phyloP scores from a whole-genome alignment of 164 flowering plant species.

The Brasenia schreberi region DNA sequence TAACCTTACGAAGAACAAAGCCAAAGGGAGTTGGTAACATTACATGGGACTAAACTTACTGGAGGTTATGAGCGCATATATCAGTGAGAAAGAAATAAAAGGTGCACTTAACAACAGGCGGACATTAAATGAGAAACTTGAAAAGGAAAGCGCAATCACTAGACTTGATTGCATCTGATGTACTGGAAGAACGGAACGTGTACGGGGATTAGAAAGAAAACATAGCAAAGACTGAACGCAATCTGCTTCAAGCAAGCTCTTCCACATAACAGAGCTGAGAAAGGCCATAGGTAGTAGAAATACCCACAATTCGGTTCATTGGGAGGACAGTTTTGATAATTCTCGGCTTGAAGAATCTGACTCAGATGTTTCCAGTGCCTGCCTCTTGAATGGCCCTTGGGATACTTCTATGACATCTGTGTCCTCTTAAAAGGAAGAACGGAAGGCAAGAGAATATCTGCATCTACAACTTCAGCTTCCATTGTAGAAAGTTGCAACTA shows the following conservation, averaged over 20 bases:
- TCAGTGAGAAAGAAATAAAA: too few species aligned
- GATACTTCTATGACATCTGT: constrained; percentile 78
- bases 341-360: constrained; percentile 87
- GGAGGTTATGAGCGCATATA: too few species aligned
- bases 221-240: too few species aligned
- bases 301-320: constrained; percentile 74
- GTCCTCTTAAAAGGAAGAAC: constrained; percentile 64
- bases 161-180: too few species aligned
- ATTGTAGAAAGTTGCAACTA: constrained; percentile 14
- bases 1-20: too few species aligned
- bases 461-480: constrained; percentile 71
- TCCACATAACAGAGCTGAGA: not conserved
- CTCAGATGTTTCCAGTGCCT: constrained; percentile 93
- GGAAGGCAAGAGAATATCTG: constrained; percentile 68
- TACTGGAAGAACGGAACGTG: too few species aligned
- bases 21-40: too few species aligned
- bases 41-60: too few species aligned
- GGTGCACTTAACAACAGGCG: too few species aligned
- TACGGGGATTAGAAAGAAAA: too few species aligned
- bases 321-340: constrained; percentile 52
- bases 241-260: not conserved
- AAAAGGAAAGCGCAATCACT: too few species aligned
- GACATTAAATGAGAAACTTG: too few species aligned
- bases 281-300: not conserved
- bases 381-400: constrained; percentile 74